Base-by-base conservation (phyloP, 169 alveolate genomes). In the Perkinsus olseni region DNA sequence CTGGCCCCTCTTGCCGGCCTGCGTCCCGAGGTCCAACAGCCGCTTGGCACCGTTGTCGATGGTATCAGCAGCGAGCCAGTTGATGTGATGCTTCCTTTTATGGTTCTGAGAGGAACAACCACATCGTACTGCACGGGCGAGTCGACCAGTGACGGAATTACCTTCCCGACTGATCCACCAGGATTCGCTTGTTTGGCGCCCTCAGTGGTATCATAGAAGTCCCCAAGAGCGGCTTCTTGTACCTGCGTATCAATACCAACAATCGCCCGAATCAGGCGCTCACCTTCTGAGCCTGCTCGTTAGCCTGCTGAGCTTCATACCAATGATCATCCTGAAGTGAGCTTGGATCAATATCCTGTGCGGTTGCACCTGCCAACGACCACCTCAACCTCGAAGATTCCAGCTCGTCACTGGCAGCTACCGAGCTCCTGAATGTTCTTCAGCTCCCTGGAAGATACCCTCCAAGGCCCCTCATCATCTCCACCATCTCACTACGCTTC, bases 21-120 rank as follows among this genome's bases (percentile, higher is more conserved):
- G 82, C 34, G 82, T 62, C 10, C 82, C 82, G 0, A 62, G 82
- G 34, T 62, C 82, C 82, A 62, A 21, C 82, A 62, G 31, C 17
- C 82, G 82, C 34, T 62, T 62, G 36, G 82, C 82, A 62, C 82
- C 82, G 34, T 62, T 13, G 31, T 62, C 82, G 34, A 62, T 62
- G 1, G 82, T 62, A 24, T 62, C 82, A 4, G 1, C 82, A 3
- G 82, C 82, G 4, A 62, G 34, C 82, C 82, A 62, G 34, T 62
- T 62, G 82, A 62, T 62, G 82, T 62, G 82, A 62, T 62, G 82
- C 82, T 62, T 62, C 82, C 82, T 62, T 62, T 62, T 62, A 62
- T 62, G 82, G 17, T 62, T 62, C 82, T 62, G 31, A 62, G 0
- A 40, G 50, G 11, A 11, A 40, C 50, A 6, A 11, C 11, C 82